Evolutionary conservation across 495 filamentous ascomycete genomes (phyloP).

Genomic region (Hyaloscypha hepaticicola): DNA sequence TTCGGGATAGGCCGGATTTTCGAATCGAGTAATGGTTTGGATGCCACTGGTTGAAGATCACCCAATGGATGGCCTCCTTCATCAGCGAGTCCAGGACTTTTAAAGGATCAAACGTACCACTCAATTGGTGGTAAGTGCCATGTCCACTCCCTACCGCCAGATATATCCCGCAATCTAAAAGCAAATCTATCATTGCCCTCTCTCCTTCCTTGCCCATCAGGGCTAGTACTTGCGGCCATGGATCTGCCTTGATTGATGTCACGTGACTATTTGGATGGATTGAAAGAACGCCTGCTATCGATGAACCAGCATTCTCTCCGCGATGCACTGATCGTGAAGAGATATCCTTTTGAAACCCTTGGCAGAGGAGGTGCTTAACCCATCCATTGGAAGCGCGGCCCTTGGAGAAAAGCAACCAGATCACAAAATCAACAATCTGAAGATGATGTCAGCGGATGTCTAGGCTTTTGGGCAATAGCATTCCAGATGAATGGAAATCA

Average conservation of each 20-base stretch:
- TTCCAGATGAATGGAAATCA: not conserved
- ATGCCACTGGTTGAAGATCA: constrained; percentile 20
- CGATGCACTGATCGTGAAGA: constrained; percentile 51
- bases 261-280: constrained; percentile 69
- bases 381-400: constrained; percentile 44
- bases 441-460: not conserved
- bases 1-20: constrained; percentile 14
- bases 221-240: constrained; percentile 71
- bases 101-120: constrained; percentile 51
- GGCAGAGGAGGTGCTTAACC: constrained; percentile 72
- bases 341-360: constrained; percentile 60
- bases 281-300: constrained; percentile 26
- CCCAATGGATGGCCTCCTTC: constrained; percentile 25
- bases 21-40: constrained; percentile 8
- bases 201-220: constrained; percentile 78
- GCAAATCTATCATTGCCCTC: constrained; percentile 73
- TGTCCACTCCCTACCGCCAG: constrained; percentile 52
- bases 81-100: constrained; percentile 15
- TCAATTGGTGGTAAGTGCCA: constrained; percentile 73
- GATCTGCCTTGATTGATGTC: constrained; percentile 60
- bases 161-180: constrained; percentile 81
- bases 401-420: constrained; percentile 71
- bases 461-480: not conserved
- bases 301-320: constrained; percentile 15
- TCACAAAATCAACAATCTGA: constrained; percentile 82